Evolutionary conservation across 225 moss, liverwort and hornwort genomes (phyloP).

Genomic region (Asterella californica): DNA sequence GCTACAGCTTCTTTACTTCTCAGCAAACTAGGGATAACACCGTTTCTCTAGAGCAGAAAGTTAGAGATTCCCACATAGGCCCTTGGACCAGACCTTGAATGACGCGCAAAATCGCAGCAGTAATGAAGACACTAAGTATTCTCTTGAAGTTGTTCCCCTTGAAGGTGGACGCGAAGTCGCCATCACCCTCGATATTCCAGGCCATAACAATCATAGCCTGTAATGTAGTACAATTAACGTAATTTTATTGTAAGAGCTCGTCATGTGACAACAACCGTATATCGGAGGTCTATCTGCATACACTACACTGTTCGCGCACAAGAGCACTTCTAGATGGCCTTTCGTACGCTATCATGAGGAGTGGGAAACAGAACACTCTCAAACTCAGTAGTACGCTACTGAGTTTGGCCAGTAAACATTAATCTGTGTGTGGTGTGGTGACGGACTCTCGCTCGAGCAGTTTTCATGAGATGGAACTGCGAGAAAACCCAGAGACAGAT

Average conservation of each 20-base stretch:
- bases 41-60: background rate
- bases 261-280: no score
- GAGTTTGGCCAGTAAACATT: no score
- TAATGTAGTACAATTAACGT: background rate
- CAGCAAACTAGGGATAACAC: background rate
- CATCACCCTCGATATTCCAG: slow-evolving; percentile 65
- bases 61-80: background rate
- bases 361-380: no score
- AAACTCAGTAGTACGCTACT: no score
- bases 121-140: slow-evolving; percentile 83
- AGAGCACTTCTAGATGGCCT: no score
- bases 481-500: background rate
- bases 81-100: slow-evolving; percentile 48
- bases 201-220: slow-evolving; percentile 86
- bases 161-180: slow-evolving; percentile 42
- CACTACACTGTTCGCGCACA: no score
- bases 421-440: no score
- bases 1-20: background rate
- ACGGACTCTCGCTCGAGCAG: no score
- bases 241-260: no score
- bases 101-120: slow-evolving; percentile 77
- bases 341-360: no score
- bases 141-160: slow-evolving; percentile 66
- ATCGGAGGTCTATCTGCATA: no score
- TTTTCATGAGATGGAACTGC: background rate